A percentile compares a stretch with the other conserved stretches of the same genome.
These are phyloP conservation scores for Pythium volutum DNA, from an alignment of 352 stramenopile species.

Conservation along the genomic window DNA sequence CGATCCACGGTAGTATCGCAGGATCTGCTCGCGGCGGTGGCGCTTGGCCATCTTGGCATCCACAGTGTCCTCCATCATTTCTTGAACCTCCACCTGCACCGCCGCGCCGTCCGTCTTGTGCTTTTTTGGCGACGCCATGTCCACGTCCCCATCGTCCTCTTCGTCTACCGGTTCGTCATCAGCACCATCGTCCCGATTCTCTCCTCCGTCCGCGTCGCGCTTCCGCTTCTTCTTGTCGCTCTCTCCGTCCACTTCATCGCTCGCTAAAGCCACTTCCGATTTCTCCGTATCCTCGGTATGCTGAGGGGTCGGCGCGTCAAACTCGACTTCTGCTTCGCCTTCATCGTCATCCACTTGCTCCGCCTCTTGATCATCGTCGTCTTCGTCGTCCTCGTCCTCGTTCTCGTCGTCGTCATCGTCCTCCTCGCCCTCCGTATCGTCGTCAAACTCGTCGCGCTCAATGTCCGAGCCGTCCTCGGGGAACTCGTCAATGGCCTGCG, in stretches of 20 bases:
- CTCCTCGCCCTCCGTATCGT: slow-evolving; percentile 59
- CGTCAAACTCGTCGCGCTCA: slow-evolving; percentile 50
- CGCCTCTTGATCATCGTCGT: slow-evolving; percentile 36
- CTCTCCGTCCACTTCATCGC: not conserved
- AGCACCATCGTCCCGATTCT: slow-evolving; percentile 32
- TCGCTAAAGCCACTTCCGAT: slow-evolving; percentile 12
- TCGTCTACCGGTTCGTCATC: slow-evolving; percentile 27
- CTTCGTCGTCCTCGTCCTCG: slow-evolving; percentile 53
- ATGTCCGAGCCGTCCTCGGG: slow-evolving; percentile 84
- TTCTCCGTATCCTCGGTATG: slow-evolving; percentile 7
- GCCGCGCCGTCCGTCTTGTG: not conserved
- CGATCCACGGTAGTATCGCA: slow-evolving; percentile 93
- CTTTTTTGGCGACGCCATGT: slow-evolving; percentile 15
- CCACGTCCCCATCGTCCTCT: slow-evolving; percentile 1
- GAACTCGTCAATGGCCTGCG: slow-evolving; percentile 66
- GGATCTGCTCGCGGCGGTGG: slow-evolving; percentile 71
- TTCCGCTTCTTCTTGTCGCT: slow-evolving; percentile 32
- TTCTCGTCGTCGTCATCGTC: slow-evolving; percentile 58
- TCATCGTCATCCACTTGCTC: slow-evolving; percentile 41
- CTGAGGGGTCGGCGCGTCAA: slow-evolving; percentile 22
- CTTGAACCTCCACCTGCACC: slow-evolving; percentile 15
- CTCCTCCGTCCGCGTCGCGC: slow-evolving; percentile 30
- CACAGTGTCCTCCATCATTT: not conserved
- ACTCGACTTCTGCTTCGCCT: slow-evolving; percentile 50
- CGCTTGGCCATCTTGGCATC: slow-evolving; percentile 40